A percentile compares a stretch with the other conserved stretches of the same genome.
Evolutionary conservation across 208 protist species (phyloP).

Genomic region (Herpetomonas tarakana): DNA sequence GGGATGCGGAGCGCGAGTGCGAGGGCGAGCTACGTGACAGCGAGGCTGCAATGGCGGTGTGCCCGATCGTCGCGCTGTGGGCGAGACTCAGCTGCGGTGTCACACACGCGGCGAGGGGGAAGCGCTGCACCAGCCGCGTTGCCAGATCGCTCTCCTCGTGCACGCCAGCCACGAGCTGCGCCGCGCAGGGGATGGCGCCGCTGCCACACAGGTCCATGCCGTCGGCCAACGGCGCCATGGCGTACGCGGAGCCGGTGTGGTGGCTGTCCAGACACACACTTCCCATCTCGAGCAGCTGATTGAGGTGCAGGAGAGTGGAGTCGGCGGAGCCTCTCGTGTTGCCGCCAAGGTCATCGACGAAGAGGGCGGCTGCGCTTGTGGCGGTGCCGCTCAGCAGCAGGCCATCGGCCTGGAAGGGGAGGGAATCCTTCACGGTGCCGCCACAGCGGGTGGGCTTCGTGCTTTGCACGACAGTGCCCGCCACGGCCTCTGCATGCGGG

Average conservation of each 20-base stretch:
- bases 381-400: constrained; percentile 46
- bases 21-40: constrained; percentile 23
- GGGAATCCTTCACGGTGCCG: constrained; percentile 26
- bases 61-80: constrained; percentile 48
- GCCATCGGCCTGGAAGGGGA: constrained; percentile 20
- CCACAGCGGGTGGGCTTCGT: constrained; percentile 5
- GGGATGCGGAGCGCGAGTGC: constrained; percentile 11
- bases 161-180: constrained; percentile 46
- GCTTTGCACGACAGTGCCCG: constrained; percentile 41
- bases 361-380: constrained; percentile 30
- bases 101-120: constrained; percentile 46
- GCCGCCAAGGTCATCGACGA: constrained; percentile 47
- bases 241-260: neutral
- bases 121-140: constrained; percentile 33
- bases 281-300: neutral
- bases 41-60: constrained; percentile 54
- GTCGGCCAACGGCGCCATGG: neutral
- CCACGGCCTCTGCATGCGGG: constrained; percentile 28
- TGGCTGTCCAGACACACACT: neutral
- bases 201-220: neutral
- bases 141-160: constrained; percentile 31
- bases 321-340: constrained; percentile 10
- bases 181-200: constrained; percentile 1
- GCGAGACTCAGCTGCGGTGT: constrained; percentile 28
- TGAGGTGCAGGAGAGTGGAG: constrained; percentile 1